These are phyloP conservation scores for Phaeophleospora eucalypticola DNA, from an alignment of 2,329 filamentous ascomycete genomes.

Conservation along the genomic window DNA sequence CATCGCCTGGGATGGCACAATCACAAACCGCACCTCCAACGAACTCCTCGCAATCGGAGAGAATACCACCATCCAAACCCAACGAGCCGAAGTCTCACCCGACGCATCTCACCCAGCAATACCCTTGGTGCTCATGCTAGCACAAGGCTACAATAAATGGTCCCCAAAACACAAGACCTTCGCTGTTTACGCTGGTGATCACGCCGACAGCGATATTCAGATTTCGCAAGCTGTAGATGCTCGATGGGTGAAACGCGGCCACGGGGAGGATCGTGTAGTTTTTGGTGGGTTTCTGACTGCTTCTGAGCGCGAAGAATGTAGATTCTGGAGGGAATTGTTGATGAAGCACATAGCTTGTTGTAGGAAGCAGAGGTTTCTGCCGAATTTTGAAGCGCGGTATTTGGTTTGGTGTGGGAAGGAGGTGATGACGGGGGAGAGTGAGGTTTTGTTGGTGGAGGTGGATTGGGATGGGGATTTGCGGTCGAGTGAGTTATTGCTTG, in stretches of 20 bases:
- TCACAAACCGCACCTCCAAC: not conserved
- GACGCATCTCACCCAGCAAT: not conserved
- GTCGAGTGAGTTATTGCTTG: conserved; percentile 1
- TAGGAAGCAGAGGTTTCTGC: not conserved
- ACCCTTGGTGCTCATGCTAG: not conserved
- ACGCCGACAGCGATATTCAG: not conserved
- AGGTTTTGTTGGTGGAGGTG: not conserved
- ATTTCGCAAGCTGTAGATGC: not conserved
- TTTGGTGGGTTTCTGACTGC: not conserved
- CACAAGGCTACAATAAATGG: not conserved
- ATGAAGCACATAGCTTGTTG: not conserved
- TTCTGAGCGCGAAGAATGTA: not conserved
- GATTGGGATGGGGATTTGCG: not conserved
- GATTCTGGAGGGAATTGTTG: not conserved
- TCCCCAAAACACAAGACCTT: not conserved
- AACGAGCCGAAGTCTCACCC: not conserved
- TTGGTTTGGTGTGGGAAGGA: not conserved
- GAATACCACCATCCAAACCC: not conserved
- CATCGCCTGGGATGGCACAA: not conserved
- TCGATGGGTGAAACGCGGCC: not conserved
- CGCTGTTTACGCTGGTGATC: not conserved
- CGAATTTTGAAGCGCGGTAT: not conserved
- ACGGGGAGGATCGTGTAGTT: not conserved
- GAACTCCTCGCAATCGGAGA: not conserved
- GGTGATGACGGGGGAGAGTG: not conserved